Evolutionary conservation across 2,329 filamentous ascomycete species (phyloP).

Genomic region (Beauveria rudraprayagi): DNA sequence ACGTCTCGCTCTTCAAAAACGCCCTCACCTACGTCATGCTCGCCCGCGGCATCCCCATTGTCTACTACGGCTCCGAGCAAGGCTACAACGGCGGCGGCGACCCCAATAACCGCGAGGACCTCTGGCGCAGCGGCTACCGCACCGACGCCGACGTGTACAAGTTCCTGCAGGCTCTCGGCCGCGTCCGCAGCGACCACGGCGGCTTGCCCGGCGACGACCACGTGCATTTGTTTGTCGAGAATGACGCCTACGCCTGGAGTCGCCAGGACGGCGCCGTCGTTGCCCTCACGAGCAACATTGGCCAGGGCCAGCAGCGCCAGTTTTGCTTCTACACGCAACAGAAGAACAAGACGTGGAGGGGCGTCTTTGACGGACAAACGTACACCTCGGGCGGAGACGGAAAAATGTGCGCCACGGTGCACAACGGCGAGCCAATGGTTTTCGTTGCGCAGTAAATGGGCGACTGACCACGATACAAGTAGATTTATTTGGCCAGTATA

Average conservation of each 20-base stretch:
- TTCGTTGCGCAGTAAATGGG: slow-evolving; percentile 17
- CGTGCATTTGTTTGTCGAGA: slow-evolving; percentile 32
- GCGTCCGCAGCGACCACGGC: slow-evolving; percentile 17
- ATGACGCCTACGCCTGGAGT: slow-evolving; percentile 37
- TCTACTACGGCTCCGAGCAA: slow-evolving; percentile 61
- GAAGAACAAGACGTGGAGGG: slow-evolving; percentile 31
- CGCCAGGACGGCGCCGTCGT: slow-evolving; percentile 35
- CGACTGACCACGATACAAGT: too few species aligned
- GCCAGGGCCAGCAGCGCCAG: slow-evolving; percentile 27
- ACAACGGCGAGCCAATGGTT: slow-evolving; percentile 36
- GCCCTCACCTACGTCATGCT: slow-evolving; percentile 54
- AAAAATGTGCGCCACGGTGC: slow-evolving; percentile 31
- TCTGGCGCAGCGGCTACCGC: slow-evolving; percentile 46
- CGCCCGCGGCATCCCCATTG: slow-evolving; percentile 52
- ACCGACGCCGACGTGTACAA: slow-evolving; percentile 39
- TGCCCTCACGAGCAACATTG: slow-evolving; percentile 37
- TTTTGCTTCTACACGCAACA: slow-evolving; percentile 35
- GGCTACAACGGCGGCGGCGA: slow-evolving; percentile 42
- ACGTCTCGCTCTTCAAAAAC: slow-evolving; percentile 51
- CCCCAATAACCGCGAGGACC: slow-evolving; percentile 46
- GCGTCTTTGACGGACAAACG: slow-evolving; percentile 27
- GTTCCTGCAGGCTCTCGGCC: slow-evolving; percentile 24
- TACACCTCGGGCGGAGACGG: slow-evolving; percentile 32
- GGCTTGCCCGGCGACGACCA: slow-evolving; percentile 37
- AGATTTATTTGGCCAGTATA: background rate